Conservation (phyloP, 768 basidiomycete species). For the Lactifluus subvellereus region DNA sequence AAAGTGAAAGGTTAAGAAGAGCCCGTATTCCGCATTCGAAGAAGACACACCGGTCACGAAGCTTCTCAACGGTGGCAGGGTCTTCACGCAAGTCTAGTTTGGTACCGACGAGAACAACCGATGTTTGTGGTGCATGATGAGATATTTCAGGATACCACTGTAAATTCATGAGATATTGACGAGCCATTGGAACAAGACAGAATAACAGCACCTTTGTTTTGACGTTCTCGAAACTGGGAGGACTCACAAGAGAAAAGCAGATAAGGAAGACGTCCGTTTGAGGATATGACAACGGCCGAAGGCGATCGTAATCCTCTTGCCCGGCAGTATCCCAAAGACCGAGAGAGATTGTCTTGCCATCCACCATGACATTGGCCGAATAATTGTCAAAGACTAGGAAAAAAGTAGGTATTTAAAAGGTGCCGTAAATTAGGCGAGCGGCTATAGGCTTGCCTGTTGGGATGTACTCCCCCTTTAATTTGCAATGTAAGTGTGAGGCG, state of each 20-base stretch:
- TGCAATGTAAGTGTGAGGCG: slow-evolving; percentile 9
- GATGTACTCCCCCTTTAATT: slow-evolving; percentile 84
- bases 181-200: not conserved
- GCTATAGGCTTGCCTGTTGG: slow-evolving; percentile 63
- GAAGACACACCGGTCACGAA: slow-evolving; percentile 71
- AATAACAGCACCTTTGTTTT: slow-evolving; percentile 70
- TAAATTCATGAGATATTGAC: slow-evolving; percentile 13
- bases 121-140: slow-evolving; percentile 93
- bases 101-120: slow-evolving; percentile 91
- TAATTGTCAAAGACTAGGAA: slow-evolving; percentile 95
- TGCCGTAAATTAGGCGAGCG: slow-evolving; percentile 8
- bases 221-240: slow-evolving; percentile 98
- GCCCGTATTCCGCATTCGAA: not conserved
- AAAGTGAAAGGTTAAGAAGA: slow-evolving; percentile 14
- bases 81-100: slow-evolving; percentile 98
- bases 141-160: slow-evolving; percentile 97
- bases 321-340: slow-evolving; percentile 99
- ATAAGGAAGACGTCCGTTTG: slow-evolving; percentile 99
- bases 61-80: slow-evolving; percentile 83
- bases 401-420: not conserved
- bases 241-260: slow-evolving; percentile 97
- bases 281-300: slow-evolving; percentile 96
- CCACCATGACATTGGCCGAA: slow-evolving; percentile 97
- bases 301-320: slow-evolving; percentile 98
- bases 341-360: slow-evolving; percentile 96